Evolutionary conservation across 169 alveolate species (phyloP), one percentile per base, ranked within the genome.

Genomic region (Theileria equi): DNA sequence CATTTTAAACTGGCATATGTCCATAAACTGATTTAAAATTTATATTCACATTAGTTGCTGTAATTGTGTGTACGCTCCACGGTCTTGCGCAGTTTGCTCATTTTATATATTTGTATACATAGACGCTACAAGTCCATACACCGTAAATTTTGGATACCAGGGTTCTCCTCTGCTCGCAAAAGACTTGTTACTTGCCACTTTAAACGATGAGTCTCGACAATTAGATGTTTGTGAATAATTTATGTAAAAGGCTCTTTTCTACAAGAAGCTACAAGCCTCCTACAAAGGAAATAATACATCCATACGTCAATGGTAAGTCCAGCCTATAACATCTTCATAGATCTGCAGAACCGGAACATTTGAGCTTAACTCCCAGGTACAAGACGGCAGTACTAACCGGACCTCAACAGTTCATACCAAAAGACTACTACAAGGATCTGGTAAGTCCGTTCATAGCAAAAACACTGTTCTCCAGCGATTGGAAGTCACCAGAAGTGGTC

Each of bases 401-500:
- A 4, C 34, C 34, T 26, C 91, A 84, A 34, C 55, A 44, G 26
- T 84, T 66, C 44, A 63, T 84, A 7, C 91, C 91, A 11, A 79
- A 78, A 58, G 81, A 82, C 38, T 84, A 43, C 60, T 71, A 60
- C 57, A 31, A 62, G 5, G 88, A 84, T 17, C 6, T 73, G 64
- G 91, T 84, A 61, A 10, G 91, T 25, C 11, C 5, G 16, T 59
- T n/a, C 10, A 7, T n/a, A 17, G 44, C 29, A 11, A 2, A 1
- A 43, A 13, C 21, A 13, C 3, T 17, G 5, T 41, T 0, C 13
- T 25, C 2, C 38, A 78, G 87, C 34, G 41, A 10, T 66, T 60
- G 19, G 92, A 86, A 47, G 25, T 71, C 17, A 36, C 85, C 31
- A 60, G 95, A 19, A 83, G 89, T 45, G 95, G 95, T 8, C 93